A percentile compares a stretch with the other conserved stretches of the same genome.
Conservation (phyloP, 306 rosid species). For the Quercus gilva region DNA sequence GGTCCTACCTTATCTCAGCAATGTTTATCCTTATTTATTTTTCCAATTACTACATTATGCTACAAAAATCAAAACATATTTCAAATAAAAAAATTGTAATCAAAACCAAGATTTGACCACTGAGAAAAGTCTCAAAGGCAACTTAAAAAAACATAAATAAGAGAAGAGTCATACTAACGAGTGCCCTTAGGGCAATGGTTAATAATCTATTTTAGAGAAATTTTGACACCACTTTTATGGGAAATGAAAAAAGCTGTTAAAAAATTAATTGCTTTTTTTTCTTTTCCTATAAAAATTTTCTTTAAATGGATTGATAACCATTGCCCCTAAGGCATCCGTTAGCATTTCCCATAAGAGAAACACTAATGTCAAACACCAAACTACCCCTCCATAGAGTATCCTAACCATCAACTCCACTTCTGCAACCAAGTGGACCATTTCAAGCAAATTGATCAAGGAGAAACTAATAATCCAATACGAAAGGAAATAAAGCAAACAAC, state of each 20-base stretch:
- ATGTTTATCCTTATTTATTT: neutral
- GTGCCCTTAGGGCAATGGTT: no score
- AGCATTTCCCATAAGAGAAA: no score
- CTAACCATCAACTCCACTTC: neutral
- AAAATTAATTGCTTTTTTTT: no score
- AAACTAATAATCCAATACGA: neutral
- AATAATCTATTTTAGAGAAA: no score
- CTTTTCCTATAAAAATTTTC: no score
- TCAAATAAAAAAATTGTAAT: neutral
- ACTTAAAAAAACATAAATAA: neutral
- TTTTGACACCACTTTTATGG: no score
- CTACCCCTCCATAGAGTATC: neutral
- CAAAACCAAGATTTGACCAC: neutral
- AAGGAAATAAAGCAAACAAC: neutral
- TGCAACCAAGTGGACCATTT: neutral
- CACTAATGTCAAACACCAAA: neutral
- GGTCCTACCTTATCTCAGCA: neutral
- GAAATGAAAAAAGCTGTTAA: no score
- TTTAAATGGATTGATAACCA: no score
- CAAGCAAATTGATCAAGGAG: neutral
- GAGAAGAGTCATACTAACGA: no score
- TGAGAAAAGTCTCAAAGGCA: neutral
- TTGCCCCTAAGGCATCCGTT: no score
- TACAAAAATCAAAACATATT: neutral
- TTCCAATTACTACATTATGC: neutral